Evolutionary conservation across 306 rosid genomes (phyloP), one percentile per base, ranked within the genome.

Genomic region (Sindora glabra): DNA sequence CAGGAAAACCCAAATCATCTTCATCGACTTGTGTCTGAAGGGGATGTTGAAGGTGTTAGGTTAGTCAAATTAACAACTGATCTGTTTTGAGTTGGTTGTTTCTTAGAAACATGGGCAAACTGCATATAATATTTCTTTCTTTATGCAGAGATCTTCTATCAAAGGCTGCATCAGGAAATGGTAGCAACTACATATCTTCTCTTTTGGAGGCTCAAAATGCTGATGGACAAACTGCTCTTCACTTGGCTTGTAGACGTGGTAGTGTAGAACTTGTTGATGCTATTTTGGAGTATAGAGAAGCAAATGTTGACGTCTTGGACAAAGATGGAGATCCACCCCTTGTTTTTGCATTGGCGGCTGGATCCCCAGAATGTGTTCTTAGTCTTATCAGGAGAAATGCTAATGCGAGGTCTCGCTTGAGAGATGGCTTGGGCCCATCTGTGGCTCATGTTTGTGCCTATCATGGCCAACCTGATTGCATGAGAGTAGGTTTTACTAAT

Each of bases 401-500:
- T 60, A 80, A 84, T 74, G 99, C 89, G 69, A 74, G 71, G 72
- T 86, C 96, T 44, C 74, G 88, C 59, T 80, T 89, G 79, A 85
- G 95, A 74, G 96, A 92, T 56, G 99, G 96, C 58, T 26, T 76
- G 29, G 99, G 99, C 69, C 96, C 96, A 16, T 89, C 95, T n/a
- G 86, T 89, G 67, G 96, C 96, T 64, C 96, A 92, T 32, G 94
- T 89, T 33, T 92, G 99, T 80, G 99, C 99, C 41, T 86, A 84
- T 70, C 99, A 92, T 64, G 99, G 99, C 27, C 99, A 92, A 68
- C 99, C 99, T 25, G 96, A 92, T 84, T 92, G 99, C 75, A 92
- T 92, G 99, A 89, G 77, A 49, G 99, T 92, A 84, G 62, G 99
- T 81, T 56, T 70, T 57, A n/a, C n/a, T n/a, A n/a, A n/a, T n/a